A percentile compares a stretch with the other conserved stretches of the same genome.
phyloP scores from a whole-genome alignment of 169 alveolate species.

The Eimeria zaria region DNA sequence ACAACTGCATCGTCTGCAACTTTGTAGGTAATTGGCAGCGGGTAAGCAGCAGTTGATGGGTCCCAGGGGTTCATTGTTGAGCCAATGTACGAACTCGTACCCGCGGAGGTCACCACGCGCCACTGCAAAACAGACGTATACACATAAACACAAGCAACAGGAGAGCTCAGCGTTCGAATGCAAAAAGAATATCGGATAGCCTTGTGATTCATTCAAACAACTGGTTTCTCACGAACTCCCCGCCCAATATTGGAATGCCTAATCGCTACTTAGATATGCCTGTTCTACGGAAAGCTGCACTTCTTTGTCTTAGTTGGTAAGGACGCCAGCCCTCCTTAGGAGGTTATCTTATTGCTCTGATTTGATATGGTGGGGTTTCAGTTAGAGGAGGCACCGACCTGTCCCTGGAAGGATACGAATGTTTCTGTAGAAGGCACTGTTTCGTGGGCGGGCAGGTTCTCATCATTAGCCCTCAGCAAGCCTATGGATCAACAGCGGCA shows the following conservation, averaged over 20 bases:
- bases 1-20: conserved; percentile 48
- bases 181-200: background rate
- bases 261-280: no score
- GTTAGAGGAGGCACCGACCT: conserved; percentile 13
- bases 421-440: conserved; percentile 60
- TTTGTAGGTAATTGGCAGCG: conserved; percentile 55
- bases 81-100: conserved; percentile 56
- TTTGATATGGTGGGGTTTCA: background rate
- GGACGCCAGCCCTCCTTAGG: no score
- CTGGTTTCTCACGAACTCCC: background rate
- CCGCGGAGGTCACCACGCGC: conserved; percentile 73
- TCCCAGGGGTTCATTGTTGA: conserved; percentile 61
- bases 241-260: background rate
- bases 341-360: background rate
- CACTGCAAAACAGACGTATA: conserved; percentile 26
- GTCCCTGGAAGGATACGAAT: conserved; percentile 55
- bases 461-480: conserved; percentile 73
- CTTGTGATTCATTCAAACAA: background rate
- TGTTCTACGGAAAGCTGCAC: background rate
- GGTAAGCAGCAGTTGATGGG: conserved; percentile 58
- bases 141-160: background rate
- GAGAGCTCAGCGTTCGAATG: background rate
- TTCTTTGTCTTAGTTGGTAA: no score
- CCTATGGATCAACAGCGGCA: background rate
- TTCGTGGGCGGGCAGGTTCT: conserved; percentile 57